Evolutionary conservation across 148 eudicot genomes (phyloP), one percentile per base, ranked within the genome.

Genomic region (Camellia granthamiana): DNA sequence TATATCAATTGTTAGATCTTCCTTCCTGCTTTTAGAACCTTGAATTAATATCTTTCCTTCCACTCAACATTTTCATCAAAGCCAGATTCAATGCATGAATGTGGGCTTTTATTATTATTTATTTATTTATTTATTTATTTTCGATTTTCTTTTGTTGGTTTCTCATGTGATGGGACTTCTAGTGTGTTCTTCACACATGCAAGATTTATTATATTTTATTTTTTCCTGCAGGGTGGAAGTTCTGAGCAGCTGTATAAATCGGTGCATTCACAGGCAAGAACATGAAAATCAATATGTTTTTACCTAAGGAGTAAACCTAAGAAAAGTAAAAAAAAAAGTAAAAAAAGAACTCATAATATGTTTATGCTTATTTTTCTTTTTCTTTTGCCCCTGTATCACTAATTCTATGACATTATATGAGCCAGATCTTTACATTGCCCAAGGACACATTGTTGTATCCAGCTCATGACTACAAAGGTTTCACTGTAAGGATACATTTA

Each of bases 401-500:
- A 77, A 72, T 70, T 52, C 7, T 59, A 51, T 71, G 51, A 77
- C 72, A 7, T 88, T 77, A 64, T 38, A 59, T 69, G 78, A 79
- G 59, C 55, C 94, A 96, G 99, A 93, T 96, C 78, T 96, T 96
- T 86, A 91, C 95, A 56, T 80, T 96, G 90, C 98, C 98, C 38
- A 89, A 87, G 81, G 97, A 93, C 73, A 96, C 98, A 62, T 82
- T 96, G 74, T 19, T 96, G 13, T 96, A 91, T 86, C 99, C 99
- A 61, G 99, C 94, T 86, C 99, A 96, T 80, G 99, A 96, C 87
- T 96, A 96, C 89, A 93, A 89, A 87, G 99, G 99, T 43, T 93
- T 90, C 86, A 88, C 88, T 59, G 99, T 95, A 90, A 84, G 94
- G 66, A 78, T 69, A 79, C 60, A 47, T 72, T 79, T 16, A 47